A percentile compares a stretch with the other conserved stretches of the same genome.
Evolutionary conservation across 2,329 filamentous ascomycete genomes (phyloP).

Genomic region (Penicillium sp.): DNA sequence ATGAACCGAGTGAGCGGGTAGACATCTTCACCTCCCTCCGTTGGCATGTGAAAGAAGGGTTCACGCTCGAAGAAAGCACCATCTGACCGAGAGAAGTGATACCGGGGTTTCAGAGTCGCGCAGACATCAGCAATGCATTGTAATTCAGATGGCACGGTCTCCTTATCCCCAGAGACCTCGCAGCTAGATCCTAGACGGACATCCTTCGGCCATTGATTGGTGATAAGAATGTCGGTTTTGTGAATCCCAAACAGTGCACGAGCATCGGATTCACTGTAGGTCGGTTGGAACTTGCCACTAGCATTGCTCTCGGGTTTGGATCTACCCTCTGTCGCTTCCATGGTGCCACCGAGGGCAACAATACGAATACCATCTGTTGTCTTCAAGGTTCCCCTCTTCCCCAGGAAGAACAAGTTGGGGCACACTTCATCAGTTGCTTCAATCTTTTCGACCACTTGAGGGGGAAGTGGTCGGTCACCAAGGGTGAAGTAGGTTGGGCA

Average conservation of each 20-base stretch:
- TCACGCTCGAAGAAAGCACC: slow-evolving; percentile 79
- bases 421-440: slow-evolving; percentile 67
- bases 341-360: slow-evolving; percentile 69
- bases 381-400: slow-evolving; percentile 76
- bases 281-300: slow-evolving; percentile 62
- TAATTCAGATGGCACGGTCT: slow-evolving; percentile 47
- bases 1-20: slow-evolving; percentile 75
- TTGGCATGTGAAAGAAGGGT: slow-evolving; percentile 67
- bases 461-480: slow-evolving; percentile 63
- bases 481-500: slow-evolving; percentile 87
- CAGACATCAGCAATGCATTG: slow-evolving; percentile 70
- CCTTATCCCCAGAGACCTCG: slow-evolving; percentile 45
- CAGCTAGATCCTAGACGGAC: slow-evolving; percentile 56
- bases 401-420: slow-evolving; percentile 82
- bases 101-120: slow-evolving; percentile 71
- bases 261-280: slow-evolving; percentile 68
- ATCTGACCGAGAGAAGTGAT: slow-evolving; percentile 70
- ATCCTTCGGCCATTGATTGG: slow-evolving; percentile 70
- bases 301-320: slow-evolving; percentile 33
- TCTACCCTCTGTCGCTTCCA: slow-evolving; percentile 29
- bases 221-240: slow-evolving; percentile 76
- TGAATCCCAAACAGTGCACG: slow-evolving; percentile 67
- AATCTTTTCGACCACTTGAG: slow-evolving; percentile 61
- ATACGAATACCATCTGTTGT: slow-evolving; percentile 83
- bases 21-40: slow-evolving; percentile 42